Evolutionary conservation across 2,329 filamentous ascomycete species (phyloP).

Genomic region (Leptographium lundbergii): DNA sequence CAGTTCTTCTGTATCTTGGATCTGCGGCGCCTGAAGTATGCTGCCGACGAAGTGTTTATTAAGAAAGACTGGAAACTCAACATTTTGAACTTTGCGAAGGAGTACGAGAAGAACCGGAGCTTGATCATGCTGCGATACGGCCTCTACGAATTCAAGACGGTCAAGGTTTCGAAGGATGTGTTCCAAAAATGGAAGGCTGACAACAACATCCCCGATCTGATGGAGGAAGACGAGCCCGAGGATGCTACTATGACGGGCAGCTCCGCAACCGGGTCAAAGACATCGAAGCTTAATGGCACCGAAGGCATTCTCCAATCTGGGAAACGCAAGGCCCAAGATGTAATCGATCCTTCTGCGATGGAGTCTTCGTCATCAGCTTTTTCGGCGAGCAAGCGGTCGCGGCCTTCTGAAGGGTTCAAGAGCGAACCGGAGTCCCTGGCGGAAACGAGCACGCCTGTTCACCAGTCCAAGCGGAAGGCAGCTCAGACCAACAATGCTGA

Average conservation of each 20-base stretch:
- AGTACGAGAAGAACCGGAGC: conserved; percentile 51
- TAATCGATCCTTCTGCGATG: conserved; percentile 24
- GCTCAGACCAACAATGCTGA: conserved; percentile 29
- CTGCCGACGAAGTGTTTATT: conserved; percentile 46
- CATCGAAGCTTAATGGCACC: conserved; percentile 20
- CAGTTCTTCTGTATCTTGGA: conserved; percentile 54
- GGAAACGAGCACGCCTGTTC: conserved; percentile 22
- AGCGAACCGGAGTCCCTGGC: conserved; percentile 21
- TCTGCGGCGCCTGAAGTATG: conserved; percentile 47
- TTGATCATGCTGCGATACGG: conserved; percentile 49
- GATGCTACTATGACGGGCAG: background rate
- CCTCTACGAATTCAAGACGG: conserved; percentile 50
- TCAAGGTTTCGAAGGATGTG: conserved; percentile 44
- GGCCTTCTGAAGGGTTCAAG: conserved; percentile 16
- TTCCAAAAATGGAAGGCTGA: conserved; percentile 46
- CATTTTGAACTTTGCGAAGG: conserved; percentile 49
- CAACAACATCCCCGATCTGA: conserved; percentile 38
- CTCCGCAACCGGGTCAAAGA: conserved; percentile 11
- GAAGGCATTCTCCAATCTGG: conserved; percentile 19
- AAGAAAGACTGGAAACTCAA: conserved; percentile 53
- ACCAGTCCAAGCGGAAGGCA: conserved; percentile 40
- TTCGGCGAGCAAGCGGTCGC: conserved; percentile 33
- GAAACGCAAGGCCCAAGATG: conserved; percentile 47
- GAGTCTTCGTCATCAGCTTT: conserved; percentile 14
- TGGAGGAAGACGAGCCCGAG: conserved; percentile 30